Base-by-base conservation (phyloP, 2,329 filamentous ascomycete genomes). In the Nannizziopsis barbatae region DNA sequence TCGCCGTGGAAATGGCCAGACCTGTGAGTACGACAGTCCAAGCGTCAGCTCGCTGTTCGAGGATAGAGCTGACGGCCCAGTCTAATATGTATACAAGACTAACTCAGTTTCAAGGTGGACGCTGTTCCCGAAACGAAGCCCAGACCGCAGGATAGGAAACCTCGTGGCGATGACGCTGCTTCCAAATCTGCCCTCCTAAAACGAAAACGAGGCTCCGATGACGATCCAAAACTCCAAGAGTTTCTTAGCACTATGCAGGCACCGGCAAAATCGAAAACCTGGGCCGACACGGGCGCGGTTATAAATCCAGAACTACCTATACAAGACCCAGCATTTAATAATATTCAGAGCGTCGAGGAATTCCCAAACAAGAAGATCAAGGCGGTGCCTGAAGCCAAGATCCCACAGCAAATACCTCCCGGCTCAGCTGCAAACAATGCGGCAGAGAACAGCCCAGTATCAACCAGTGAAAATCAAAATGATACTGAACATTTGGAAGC, bases 1-100 rank as follows among this genome's bases (percentile, higher is more conserved):
- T 98, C 60, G 77, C 76, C 27, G 92, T 95, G 53, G 89, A 95
- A 70, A 71, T 92, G 61, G 92, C 92, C 49, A 82, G 79, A 64
- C 83, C 92, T 52, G 84, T 93, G 71, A 63, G 77, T 68, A 46
- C 45, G 17, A 3, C n/a, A 15, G 22, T 17, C 10, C 18, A 18
- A 14, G n/a, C 17, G 10, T 31, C 22, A 22, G 17, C 33, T 12
- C 22, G 5, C 14, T 33, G 5, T 27, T 31, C 12, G n/a, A 15
- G 18, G 27, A 37, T 37, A 9, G 17, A 12, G 53, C 51, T 60
- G 51, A 56, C 57, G 45, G 40, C 15, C 22, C 7, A 27, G 22
- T 27, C 49, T 38, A 41, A 55, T 50, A 58, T 62, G 58, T 62
- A 65, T 59, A 57, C 61, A 60, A 63, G 58, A 64, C 65, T 68